phyloP scores from a whole-genome alignment of 495 filamentous ascomycete genomes.

The Recurvomyces mirabilis region DNA sequence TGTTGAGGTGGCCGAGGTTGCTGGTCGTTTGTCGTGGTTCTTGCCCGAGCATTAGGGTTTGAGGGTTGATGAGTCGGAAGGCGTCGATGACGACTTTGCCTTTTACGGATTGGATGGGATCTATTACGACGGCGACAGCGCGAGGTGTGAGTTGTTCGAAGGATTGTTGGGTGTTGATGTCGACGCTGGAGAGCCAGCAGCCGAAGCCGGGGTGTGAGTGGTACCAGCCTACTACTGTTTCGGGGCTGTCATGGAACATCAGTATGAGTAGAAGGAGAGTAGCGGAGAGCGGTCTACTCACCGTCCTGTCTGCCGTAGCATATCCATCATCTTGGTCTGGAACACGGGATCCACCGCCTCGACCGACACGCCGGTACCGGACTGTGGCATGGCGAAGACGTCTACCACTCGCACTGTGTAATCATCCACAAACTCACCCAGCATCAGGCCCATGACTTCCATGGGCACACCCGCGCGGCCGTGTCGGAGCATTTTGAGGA shows the following conservation, averaged over 20 bases:
- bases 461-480: constrained; percentile 95
- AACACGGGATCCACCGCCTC: constrained; percentile 97
- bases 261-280: no score
- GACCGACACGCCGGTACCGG: constrained; percentile 93
- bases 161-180: constrained; percentile 99
- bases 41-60: constrained; percentile 95
- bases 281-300: constrained; percentile 41
- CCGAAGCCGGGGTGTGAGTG: constrained; percentile 98
- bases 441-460: constrained; percentile 99
- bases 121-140: constrained; percentile 93
- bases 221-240: constrained; percentile 98
- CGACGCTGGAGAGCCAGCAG: constrained; percentile 96
- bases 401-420: constrained; percentile 96
- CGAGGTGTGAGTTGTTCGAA: constrained; percentile 96
- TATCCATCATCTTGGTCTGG: constrained; percentile 99
- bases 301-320: constrained; percentile 93
- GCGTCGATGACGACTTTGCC: constrained; percentile 99
- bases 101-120: constrained; percentile 98
- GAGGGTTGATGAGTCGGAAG: constrained; percentile 97
- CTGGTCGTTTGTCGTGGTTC: constrained; percentile 97
- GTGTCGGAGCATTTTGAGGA: constrained; percentile 97
- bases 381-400: constrained; percentile 99
- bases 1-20: constrained; percentile 95
- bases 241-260: constrained; percentile 50
- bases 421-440: constrained; percentile 97